phyloP scores from a whole-genome alignment of 768 basidiomycete genomes.

The Pluteus cervinus region DNA sequence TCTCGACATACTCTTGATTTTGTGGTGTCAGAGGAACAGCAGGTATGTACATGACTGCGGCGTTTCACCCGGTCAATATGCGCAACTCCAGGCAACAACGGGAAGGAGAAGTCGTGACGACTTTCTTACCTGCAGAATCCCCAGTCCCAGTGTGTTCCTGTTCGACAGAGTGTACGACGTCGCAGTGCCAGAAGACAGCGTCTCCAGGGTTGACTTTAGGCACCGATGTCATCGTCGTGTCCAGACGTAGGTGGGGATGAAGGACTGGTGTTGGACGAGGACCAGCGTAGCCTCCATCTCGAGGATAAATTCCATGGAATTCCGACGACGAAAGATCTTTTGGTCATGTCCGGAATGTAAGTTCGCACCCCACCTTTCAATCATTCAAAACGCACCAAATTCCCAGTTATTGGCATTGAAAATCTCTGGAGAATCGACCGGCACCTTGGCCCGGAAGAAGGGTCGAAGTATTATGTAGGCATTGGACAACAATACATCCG shows the following conservation, averaged over 20 bases:
- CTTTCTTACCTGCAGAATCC: constrained; percentile 47
- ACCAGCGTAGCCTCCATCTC: constrained; percentile 31
- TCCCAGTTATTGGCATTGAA: constrained; percentile 48
- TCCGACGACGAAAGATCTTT: constrained; percentile 41
- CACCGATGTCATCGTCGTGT: constrained; percentile 61
- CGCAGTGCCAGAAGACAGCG: constrained; percentile 75
- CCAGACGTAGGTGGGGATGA: constrained; percentile 65
- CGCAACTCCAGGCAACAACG: neutral
- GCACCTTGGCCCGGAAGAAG: constrained; percentile 56
- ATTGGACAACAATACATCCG: constrained; percentile 59
- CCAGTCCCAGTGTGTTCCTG: constrained; percentile 43
- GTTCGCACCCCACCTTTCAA: neutral
- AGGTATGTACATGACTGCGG: constrained; percentile 71
- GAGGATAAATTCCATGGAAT: constrained; percentile 44
- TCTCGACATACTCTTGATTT: constrained; percentile 54
- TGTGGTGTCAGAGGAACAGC: constrained; percentile 60
- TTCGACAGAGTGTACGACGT: constrained; percentile 46
- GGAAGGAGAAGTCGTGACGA: neutral
- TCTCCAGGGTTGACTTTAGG: constrained; percentile 73
- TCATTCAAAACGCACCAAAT: constrained; percentile 27
- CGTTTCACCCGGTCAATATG: neutral
- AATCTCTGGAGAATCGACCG: constrained; percentile 33
- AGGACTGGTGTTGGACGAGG: constrained; percentile 45
- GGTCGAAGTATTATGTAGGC: constrained; percentile 71
- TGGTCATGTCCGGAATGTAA: constrained; percentile 1